phyloP scores from a whole-genome alignment of 768 basidiomycete species.

The Tricholoma furcatifolium region DNA sequence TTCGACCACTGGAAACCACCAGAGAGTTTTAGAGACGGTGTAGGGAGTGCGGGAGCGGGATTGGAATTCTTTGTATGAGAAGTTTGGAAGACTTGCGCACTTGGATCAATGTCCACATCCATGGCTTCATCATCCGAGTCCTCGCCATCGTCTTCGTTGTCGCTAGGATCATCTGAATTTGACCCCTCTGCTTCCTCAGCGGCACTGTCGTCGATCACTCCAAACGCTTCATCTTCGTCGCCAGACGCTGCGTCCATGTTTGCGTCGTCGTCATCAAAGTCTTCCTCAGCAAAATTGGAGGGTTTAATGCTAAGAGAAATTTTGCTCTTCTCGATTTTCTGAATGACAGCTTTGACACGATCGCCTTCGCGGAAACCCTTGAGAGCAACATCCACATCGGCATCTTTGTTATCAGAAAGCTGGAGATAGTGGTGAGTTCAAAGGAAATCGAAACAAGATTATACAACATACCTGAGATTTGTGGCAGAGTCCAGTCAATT shows the following conservation, averaged over 20 bases:
- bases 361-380: slow-evolving; percentile 86
- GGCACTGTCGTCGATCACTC: slow-evolving; percentile 28
- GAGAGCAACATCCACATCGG: slow-evolving; percentile 76
- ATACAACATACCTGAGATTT: slow-evolving; percentile 71
- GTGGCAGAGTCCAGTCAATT: slow-evolving; percentile 89
- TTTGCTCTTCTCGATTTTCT: slow-evolving; percentile 72
- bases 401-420: slow-evolving; percentile 87
- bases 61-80: slow-evolving; percentile 8
- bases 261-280: slow-evolving; percentile 42
- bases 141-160: slow-evolving; percentile 20
- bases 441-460: background rate
- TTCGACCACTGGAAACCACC: slow-evolving; percentile 75
- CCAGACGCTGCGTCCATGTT: slow-evolving; percentile 27
- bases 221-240: slow-evolving; percentile 24
- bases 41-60: slow-evolving; percentile 13
- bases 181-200: slow-evolving; percentile 23
- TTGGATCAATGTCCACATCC: slow-evolving; percentile 42
- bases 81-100: slow-evolving; percentile 23
- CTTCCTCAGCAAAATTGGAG: slow-evolving; percentile 76
- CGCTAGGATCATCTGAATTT: slow-evolving; percentile 18
- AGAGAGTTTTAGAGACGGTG: slow-evolving; percentile 47
- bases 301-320: slow-evolving; percentile 88
- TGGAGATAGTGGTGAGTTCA: slow-evolving; percentile 26
- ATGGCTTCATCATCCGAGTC: slow-evolving; percentile 40
- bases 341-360: slow-evolving; percentile 74